phyloP scores from a whole-genome alignment of 495 filamentous ascomycete genomes.

The Apodospora peruviana region DNA sequence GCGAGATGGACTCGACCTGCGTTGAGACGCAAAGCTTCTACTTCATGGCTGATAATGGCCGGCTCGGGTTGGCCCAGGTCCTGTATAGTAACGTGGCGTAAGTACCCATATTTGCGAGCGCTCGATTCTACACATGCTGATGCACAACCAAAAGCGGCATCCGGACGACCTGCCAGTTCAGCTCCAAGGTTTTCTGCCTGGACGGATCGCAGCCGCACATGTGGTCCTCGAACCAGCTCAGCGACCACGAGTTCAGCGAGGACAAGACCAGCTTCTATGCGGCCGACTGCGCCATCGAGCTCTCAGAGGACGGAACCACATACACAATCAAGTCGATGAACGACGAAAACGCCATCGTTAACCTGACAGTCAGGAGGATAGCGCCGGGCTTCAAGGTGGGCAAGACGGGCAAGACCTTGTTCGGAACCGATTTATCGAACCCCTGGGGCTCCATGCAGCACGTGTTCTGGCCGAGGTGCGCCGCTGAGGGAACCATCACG shows the following conservation, averaged over 20 bases:
- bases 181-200: slow-evolving; percentile 80
- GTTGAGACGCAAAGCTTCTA: slow-evolving; percentile 99
- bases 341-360: slow-evolving; percentile 70
- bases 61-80: slow-evolving; percentile 75
- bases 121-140: neutral
- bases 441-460: slow-evolving; percentile 94
- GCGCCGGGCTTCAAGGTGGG: slow-evolving; percentile 83
- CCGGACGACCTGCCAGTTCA: slow-evolving; percentile 86
- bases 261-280: slow-evolving; percentile 77
- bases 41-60: slow-evolving; percentile 71
- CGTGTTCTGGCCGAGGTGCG: slow-evolving; percentile 85
- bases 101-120: slow-evolving; percentile 27
- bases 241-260: slow-evolving; percentile 76
- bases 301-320: slow-evolving; percentile 74
- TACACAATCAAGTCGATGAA: slow-evolving; percentile 83
- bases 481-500: slow-evolving; percentile 73
- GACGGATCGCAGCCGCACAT: slow-evolving; percentile 58
- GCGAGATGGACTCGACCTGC: slow-evolving; percentile 70
- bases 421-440: slow-evolving; percentile 73
- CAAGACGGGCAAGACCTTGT: slow-evolving; percentile 77
- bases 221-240: slow-evolving; percentile 74
- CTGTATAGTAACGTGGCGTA: slow-evolving; percentile 98
- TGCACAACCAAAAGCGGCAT: slow-evolving; percentile 61
- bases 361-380: slow-evolving; percentile 69
- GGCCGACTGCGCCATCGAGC: slow-evolving; percentile 70